Evolutionary conservation across 2,329 filamentous ascomycete genomes (phyloP).

Genomic region (Leptodontidium sp.): DNA sequence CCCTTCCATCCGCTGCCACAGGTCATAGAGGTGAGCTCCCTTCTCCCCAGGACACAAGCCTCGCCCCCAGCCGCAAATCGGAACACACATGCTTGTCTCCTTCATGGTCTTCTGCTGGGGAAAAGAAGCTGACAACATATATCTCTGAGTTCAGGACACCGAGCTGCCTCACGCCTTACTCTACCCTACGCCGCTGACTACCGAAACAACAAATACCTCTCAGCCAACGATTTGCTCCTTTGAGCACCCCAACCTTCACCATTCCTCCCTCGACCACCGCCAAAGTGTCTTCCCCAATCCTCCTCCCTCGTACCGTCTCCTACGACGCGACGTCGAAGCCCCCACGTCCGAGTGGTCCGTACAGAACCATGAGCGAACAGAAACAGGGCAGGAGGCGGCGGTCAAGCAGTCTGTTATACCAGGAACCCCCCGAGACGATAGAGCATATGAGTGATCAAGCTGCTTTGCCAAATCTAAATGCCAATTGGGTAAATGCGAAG

Average conservation of each 20-base stretch:
- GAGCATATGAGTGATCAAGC: conserved; percentile 98
- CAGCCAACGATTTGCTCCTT: conserved; percentile 38
- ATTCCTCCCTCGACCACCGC: conserved; percentile 71
- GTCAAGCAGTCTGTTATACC: conserved; percentile 97
- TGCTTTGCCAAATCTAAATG: conserved; percentile 92
- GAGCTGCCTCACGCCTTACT: conserved; percentile 7
- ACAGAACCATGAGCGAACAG: conserved; percentile 64
- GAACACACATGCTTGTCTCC: conserved; percentile 15
- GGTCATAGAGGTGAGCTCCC: conserved; percentile 16
- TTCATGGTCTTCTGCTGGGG: background rate
- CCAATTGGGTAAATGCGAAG: conserved; percentile 99
- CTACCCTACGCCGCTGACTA: conserved; percentile 11
- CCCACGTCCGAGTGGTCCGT: conserved; percentile 64
- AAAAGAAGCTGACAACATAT: background rate
- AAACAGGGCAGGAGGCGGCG: conserved; percentile 83
- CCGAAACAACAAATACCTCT: conserved; percentile 14
- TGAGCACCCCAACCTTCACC: conserved; percentile 43
- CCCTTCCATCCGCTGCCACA: background rate
- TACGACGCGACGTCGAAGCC: conserved; percentile 84
- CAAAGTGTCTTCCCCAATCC: conserved; percentile 92
- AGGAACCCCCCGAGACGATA: conserved; percentile 93
- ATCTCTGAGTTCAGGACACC: conserved; percentile 1
- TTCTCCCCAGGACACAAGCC: conserved; percentile 12
- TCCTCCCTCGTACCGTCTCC: conserved; percentile 88
- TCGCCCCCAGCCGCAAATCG: conserved; percentile 7